Evolutionary conservation across 192 early-diverging fungal genomes (phyloP).

Genomic region (Linnemannia exigua): DNA sequence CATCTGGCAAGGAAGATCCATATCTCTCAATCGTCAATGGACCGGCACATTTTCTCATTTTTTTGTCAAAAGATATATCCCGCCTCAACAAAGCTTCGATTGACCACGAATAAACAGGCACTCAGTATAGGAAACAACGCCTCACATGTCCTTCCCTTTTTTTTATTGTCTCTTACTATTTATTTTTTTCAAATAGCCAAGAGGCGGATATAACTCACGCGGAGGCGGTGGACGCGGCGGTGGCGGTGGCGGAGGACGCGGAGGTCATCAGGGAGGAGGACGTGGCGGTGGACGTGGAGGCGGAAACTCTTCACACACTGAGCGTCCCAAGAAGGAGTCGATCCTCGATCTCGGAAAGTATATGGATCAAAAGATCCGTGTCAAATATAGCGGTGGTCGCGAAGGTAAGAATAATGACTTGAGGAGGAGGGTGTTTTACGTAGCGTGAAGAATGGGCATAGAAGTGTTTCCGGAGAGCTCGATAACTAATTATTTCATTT

Average conservation of each 20-base stretch:
- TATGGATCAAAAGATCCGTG: constrained; percentile 91
- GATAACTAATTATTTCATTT: too few species aligned
- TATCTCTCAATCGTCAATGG: too few species aligned
- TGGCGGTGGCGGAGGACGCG: constrained; percentile 65
- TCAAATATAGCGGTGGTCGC: constrained; percentile 94
- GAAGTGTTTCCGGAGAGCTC: too few species aligned
- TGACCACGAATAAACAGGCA: neutral
- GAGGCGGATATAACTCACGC: constrained; percentile 64
- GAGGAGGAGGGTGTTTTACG: neutral
- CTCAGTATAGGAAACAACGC: neutral
- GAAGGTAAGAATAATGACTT: constrained; percentile 74
- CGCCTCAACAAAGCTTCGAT: neutral
- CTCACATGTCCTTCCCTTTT: neutral
- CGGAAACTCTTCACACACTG: constrained; percentile 61
- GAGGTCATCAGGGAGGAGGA: constrained; percentile 66
- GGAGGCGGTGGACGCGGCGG: constrained; percentile 65
- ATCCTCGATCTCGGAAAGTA: constrained; percentile 97
- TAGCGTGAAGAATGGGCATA: neutral
- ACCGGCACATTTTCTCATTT: too few species aligned
- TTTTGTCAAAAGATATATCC: too few species aligned
- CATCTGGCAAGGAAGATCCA: too few species aligned
- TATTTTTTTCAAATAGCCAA: constrained; percentile 54
- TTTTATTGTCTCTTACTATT: neutral
- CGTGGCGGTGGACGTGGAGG: constrained; percentile 65
- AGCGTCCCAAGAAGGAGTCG: constrained; percentile 86